phyloP scores from a whole-genome alignment of 257 asterid genomes.

The Rauvolfia tetraphylla region DNA sequence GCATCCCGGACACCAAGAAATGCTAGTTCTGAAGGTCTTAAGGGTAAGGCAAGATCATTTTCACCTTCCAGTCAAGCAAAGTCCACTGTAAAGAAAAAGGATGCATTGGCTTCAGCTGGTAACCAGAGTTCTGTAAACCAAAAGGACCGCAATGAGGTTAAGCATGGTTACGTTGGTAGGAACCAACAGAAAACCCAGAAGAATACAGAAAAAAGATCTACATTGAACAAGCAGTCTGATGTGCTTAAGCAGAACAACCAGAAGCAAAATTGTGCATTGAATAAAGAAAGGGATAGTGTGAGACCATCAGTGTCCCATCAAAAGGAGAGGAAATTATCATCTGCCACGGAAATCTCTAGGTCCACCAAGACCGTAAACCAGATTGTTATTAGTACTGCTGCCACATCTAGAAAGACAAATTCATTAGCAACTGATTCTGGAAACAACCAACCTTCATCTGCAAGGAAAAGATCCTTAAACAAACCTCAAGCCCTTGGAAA shows the following conservation, averaged over 20 bases:
- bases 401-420: constrained; percentile 50
- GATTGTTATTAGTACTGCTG: constrained; percentile 48
- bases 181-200: constrained; percentile 42
- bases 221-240: constrained; percentile 47
- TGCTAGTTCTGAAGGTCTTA: constrained; percentile 45
- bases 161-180: constrained; percentile 29
- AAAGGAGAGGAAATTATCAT: constrained; percentile 45
- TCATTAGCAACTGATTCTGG: constrained; percentile 48
- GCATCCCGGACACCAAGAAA: constrained; percentile 52
- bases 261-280: constrained; percentile 70
- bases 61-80: constrained; percentile 56
- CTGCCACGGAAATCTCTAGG: constrained; percentile 37
- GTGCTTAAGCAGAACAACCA: constrained; percentile 79
- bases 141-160: constrained; percentile 45
- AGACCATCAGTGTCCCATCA: constrained; percentile 42
- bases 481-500: constrained; percentile 34
- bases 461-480: constrained; percentile 42
- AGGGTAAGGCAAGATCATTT: constrained; percentile 55
- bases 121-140: constrained; percentile 47
- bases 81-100: constrained; percentile 54
- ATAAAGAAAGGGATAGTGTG: constrained; percentile 33
- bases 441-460: constrained; percentile 51
- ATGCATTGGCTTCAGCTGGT: constrained; percentile 36
- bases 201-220: constrained; percentile 47
- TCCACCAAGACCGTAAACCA: constrained; percentile 53